These are phyloP conservation scores for Aschersonia sp. DNA, from an alignment of 2,329 filamentous ascomycete genomes.

Conservation along the genomic window DNA sequence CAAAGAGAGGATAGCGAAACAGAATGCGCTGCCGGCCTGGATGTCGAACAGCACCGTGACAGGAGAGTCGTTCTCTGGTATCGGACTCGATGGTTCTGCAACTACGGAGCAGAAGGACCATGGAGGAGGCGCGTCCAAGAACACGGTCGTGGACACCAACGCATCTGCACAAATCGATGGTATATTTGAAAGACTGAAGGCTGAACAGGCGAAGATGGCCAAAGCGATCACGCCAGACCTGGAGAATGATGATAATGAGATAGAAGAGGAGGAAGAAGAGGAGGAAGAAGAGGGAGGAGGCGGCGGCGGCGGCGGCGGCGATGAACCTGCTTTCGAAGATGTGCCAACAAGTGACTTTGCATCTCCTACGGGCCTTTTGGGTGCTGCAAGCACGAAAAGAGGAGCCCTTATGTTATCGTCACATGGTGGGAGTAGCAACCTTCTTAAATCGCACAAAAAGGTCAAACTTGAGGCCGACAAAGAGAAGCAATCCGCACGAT, in stretches of 20 bases:
- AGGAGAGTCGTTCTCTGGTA: slow-evolving; percentile 40
- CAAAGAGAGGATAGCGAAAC: slow-evolving; percentile 49
- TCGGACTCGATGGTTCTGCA: slow-evolving; percentile 6
- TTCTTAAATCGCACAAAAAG: slow-evolving; percentile 16
- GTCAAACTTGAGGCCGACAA: slow-evolving; percentile 40
- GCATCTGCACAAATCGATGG: slow-evolving; percentile 47
- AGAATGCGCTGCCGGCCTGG: slow-evolving; percentile 59
- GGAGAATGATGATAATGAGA: slow-evolving; percentile 18
- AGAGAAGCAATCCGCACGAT: slow-evolving; percentile 24
- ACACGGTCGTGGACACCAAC: slow-evolving; percentile 28
- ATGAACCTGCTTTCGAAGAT: slow-evolving; percentile 32
- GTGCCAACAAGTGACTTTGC: slow-evolving; percentile 23
- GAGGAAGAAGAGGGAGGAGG: neutral
- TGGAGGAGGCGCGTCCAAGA: slow-evolving; percentile 26
- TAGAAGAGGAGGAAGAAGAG: slow-evolving; percentile 12
- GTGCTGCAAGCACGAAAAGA: slow-evolving; percentile 17
- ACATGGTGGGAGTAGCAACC: neutral
- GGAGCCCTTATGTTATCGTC: slow-evolving; percentile 15
- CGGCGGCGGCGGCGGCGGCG: slow-evolving; percentile 21
- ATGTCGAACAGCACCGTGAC: slow-evolving; percentile 57
- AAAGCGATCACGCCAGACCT: slow-evolving; percentile 14
- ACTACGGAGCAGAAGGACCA: slow-evolving; percentile 23
- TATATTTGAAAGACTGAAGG: slow-evolving; percentile 52
- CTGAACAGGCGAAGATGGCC: slow-evolving; percentile 35
- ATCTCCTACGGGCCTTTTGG: slow-evolving; percentile 17